Conservation (phyloP, 441 rosid species). For the Macaranga tanarius region DNA sequence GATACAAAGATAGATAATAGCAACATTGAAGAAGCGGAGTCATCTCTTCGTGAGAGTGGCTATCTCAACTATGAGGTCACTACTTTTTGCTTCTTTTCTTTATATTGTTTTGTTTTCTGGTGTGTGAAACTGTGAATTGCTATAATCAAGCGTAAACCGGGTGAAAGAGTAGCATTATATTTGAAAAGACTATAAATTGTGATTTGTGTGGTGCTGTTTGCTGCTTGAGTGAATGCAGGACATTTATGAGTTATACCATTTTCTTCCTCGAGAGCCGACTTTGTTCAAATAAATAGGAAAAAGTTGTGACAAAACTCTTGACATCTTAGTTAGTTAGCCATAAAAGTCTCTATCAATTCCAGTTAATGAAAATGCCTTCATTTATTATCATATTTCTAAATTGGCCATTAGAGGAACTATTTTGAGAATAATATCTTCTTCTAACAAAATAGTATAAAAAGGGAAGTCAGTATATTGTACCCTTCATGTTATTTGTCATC, state of each 20-base stretch:
- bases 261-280: neutral
- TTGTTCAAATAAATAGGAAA: neutral
- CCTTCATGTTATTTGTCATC: neutral
- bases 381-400: neutral
- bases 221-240: neutral
- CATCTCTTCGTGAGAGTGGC: slow-evolving; percentile 74
- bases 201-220: neutral
- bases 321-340: neutral
- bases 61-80: slow-evolving; percentile 70
- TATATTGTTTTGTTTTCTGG: neutral
- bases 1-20: slow-evolving; percentile 58
- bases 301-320: neutral
- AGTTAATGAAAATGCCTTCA: neutral
- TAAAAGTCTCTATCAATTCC: neutral
- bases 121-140: neutral
- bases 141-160: neutral
- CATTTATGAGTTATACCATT: neutral
- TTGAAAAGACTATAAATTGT: neutral
- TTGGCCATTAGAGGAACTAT: neutral
- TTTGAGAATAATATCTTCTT: slow-evolving; percentile 7
- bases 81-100: slow-evolving; percentile 6
- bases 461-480: neutral
- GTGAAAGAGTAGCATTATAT: neutral
- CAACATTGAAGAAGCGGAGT: slow-evolving; percentile 81
- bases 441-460: neutral